A percentile compares a stretch with the other conserved stretches of the same genome.
Evolutionary conservation across 106 monocot species (phyloP).

Genomic region (Dioscorea zingiberensis): DNA sequence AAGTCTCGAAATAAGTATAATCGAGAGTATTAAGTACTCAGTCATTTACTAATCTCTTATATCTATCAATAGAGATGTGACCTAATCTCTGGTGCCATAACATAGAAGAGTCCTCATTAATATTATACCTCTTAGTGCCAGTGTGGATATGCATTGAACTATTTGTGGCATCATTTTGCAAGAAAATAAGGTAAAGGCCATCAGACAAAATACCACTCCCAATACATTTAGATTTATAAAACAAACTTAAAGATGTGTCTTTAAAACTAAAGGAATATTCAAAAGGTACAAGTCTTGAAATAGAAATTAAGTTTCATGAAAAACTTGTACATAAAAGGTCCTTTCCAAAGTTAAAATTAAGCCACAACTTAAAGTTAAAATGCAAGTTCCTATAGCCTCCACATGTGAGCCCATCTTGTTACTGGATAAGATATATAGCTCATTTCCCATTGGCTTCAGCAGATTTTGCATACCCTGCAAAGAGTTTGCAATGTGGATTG

Average conservation of each 20-base stretch:
- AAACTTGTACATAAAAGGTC: no score
- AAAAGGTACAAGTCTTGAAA: no score
- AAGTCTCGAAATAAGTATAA: constrained; percentile 11
- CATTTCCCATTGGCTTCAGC: not conserved
- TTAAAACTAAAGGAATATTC: not conserved
- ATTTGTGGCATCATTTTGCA: no score
- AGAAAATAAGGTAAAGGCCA: no score
- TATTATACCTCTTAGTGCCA: not conserved
- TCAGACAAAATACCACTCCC: not conserved
- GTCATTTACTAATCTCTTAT: constrained; percentile 7
- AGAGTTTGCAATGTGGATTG: no score
- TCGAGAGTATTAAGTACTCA: constrained; percentile 1
- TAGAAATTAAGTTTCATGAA: no score
- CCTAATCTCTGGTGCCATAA: no score
- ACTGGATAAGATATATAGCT: constrained; percentile 7
- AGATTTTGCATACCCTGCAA: no score
- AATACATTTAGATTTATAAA: not conserved
- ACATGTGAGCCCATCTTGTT: not conserved
- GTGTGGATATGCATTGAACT: not conserved
- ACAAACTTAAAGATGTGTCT: not conserved
- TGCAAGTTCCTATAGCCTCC: no score
- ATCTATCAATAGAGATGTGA: constrained; percentile 13
- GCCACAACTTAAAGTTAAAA: no score
- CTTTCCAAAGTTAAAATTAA: no score
- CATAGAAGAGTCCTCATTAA: no score